Evolutionary conservation across 2,329 filamentous ascomycete species (phyloP).

Genomic region (Verticillium zaregamsianum): DNA sequence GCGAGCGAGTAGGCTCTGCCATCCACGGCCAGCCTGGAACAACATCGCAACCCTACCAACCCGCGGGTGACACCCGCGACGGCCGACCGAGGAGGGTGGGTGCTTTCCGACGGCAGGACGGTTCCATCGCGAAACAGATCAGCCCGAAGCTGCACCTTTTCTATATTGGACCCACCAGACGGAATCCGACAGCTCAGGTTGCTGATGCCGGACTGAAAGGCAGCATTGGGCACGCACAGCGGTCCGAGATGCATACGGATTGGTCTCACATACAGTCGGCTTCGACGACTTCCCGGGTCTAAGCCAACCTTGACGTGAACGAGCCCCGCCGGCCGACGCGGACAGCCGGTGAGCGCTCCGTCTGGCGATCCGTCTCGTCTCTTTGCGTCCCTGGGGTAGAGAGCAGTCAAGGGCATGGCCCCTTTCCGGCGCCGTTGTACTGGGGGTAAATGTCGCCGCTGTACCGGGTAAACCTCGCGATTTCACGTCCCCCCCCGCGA

Average conservation of each 20-base stretch:
- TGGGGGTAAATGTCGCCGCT: too few species aligned
- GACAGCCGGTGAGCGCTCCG: neutral
- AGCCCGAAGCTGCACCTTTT: neutral
- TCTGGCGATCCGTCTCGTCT: neutral
- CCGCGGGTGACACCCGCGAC: neutral
- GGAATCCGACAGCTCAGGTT: neutral
- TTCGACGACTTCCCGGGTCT: neutral
- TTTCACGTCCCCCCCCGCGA: neutral
- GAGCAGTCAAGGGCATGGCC: neutral
- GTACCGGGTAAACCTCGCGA: neutral
- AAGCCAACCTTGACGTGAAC: neutral
- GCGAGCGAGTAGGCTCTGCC: neutral
- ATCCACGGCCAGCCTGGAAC: neutral
- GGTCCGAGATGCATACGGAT: neutral
- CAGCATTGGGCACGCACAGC: neutral
- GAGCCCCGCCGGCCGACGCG: neutral
- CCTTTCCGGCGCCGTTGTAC: neutral
- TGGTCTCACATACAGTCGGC: neutral
- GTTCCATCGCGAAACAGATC: neutral
- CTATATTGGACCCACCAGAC: neutral
- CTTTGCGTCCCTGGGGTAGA: neutral
- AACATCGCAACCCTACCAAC: neutral
- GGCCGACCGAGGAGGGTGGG: neutral
- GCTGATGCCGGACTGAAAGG: neutral
- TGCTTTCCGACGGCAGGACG: neutral